Evolutionary conservation across 1,284 basidiomycete species (phyloP).

Genomic region (Moniliella sp.): DNA sequence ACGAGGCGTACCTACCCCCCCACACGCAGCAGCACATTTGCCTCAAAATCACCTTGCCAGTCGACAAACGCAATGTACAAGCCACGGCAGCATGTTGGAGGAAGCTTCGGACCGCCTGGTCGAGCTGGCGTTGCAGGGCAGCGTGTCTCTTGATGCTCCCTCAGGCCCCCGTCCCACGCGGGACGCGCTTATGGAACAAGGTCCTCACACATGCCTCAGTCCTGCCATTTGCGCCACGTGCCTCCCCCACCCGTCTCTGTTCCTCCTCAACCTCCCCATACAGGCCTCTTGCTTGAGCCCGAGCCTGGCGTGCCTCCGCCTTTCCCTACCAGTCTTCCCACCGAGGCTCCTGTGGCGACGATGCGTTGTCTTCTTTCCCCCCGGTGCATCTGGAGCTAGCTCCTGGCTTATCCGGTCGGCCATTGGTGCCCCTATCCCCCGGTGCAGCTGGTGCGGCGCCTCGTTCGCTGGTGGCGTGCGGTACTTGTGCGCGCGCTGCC

Average conservation of each 20-base stretch:
- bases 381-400: background rate
- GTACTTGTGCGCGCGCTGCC: constrained; percentile 6
- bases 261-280: no score
- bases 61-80: background rate
- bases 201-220: no score
- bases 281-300: no score
- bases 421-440: no score
- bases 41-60: constrained; percentile 1
- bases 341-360: background rate
- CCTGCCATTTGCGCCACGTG: no score
- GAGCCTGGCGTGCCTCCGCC: background rate
- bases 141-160: no score
- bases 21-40: background rate
- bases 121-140: constrained; percentile 1
- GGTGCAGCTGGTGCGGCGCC: background rate
- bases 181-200: no score
- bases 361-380: background rate
- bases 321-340: background rate
- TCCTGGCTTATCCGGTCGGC: background rate
- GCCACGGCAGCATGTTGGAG: background rate
- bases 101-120: constrained; percentile 1
- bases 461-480: constrained; percentile 1
- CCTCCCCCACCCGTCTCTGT: no score
- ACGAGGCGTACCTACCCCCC: background rate
- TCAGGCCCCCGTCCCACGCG: no score